Evolutionary conservation across 176 grass and related monocot genomes (phyloP).

Genomic region (Carex littledalei): DNA sequence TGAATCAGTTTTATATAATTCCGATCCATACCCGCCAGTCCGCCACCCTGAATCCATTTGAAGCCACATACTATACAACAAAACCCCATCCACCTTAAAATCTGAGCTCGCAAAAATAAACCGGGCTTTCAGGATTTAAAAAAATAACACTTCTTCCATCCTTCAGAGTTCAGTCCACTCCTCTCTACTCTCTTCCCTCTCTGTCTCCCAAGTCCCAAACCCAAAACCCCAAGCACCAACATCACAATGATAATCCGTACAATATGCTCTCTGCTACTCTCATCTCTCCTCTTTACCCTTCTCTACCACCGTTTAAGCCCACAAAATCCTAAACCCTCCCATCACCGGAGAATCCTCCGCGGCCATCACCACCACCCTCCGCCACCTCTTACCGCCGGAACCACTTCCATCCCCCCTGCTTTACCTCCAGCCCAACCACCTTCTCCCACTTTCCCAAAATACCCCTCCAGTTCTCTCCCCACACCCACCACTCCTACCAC

Average conservation of each 20-base stretch:
- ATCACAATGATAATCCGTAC: neutral
- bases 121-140: slow-evolving; percentile 13
- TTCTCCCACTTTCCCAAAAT: slow-evolving; percentile 27
- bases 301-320: neutral
- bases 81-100: neutral
- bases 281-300: neutral
- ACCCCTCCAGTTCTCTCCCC: slow-evolving; percentile 32
- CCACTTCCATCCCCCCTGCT: neutral
- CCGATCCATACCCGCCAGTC: neutral
- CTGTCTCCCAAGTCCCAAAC: neutral
- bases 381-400: neutral
- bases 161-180: neutral
- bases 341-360: slow-evolving; percentile 27
- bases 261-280: neutral
- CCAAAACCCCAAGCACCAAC: slow-evolving; percentile 2
- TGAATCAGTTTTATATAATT: neutral
- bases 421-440: slow-evolving; percentile 17
- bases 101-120: neutral
- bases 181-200: neutral
- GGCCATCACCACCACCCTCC: slow-evolving; percentile 22
- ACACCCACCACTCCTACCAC: slow-evolving; percentile 8
- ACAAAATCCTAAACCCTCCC: neutral
- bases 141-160: neutral
- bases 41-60: too few species aligned
- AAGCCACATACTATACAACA: neutral